Conservation (phyloP, 2,329 filamentous ascomycete genomes). For the Aspergillus cejpii region DNA sequence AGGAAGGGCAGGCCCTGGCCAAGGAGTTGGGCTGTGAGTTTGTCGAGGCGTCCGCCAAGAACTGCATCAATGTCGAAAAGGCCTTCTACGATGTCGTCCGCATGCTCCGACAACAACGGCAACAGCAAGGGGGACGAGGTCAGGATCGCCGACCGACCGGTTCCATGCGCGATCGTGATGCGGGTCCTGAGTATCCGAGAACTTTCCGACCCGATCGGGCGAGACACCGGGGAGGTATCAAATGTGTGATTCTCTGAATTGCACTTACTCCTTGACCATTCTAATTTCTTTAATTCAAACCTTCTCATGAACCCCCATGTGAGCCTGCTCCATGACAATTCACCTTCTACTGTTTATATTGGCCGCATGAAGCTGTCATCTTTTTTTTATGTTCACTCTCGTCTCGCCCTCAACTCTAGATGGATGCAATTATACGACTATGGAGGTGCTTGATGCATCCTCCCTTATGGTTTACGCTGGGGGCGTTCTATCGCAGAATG, state of each 20-base stretch:
- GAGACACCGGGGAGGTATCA: conserved; percentile 33
- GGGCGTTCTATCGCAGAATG: background rate
- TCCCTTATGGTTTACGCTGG: conserved; percentile 5
- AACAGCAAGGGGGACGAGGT: conserved; percentile 32
- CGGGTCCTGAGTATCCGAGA: conserved; percentile 36
- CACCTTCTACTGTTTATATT: conserved; percentile 18
- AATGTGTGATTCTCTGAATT: conserved; percentile 36
- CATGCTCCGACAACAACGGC: conserved; percentile 74
- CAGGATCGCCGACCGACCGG: conserved; percentile 35
- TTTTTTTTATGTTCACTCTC: conserved; percentile 4
- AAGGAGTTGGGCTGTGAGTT: conserved; percentile 93
- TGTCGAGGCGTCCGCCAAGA: conserved; percentile 93
- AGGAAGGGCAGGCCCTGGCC: conserved; percentile 87
- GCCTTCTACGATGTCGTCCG: conserved; percentile 97
- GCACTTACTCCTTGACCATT: background rate
- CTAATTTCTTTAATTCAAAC: background rate
- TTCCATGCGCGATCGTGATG: conserved; percentile 32
- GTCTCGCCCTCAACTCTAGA: conserved; percentile 1
- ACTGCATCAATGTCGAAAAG: conserved; percentile 97
- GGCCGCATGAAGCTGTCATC: conserved; percentile 8
- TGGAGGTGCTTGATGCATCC: conserved; percentile 20
- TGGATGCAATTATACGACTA: conserved; percentile 12
- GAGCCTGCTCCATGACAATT: conserved; percentile 14
- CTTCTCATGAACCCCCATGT: conserved; percentile 9
- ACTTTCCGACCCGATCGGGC: conserved; percentile 36